Evolutionary conservation across 2,329 filamentous ascomycete species (phyloP), one percentile per base, ranked within the genome.

Genomic region (Neocucurbitaria cava): DNA sequence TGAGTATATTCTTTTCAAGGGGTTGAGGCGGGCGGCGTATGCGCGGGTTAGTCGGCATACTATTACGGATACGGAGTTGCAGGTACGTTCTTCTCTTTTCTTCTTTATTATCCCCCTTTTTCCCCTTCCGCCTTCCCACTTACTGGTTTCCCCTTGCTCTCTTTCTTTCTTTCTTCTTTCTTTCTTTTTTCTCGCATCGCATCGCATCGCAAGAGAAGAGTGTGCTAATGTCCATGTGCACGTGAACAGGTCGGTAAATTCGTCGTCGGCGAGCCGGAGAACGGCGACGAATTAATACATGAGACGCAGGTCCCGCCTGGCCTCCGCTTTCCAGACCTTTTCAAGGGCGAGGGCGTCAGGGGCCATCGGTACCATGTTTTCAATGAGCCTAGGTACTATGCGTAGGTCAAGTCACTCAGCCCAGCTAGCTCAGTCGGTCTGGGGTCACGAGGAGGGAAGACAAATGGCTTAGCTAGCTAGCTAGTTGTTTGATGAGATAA

Each of bases 1-100:
- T 80, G 94, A 99, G 80, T 99, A 99, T 77, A 97, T 99, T 62
- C 80, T 99, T 23, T 99, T 92, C 83, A 97, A 97, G 82, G 88
- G 88, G 11, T 78, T 99, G 58, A 89, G 88, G 77, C 85, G 94
- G 58, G 89, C 90, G 0, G 94, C 92, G 1, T 99, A 99, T 74
- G 95, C 95, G 3, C 83, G 95, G 49, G 89, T 99, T 47, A 94
- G 89, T 68, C 84, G 95, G 66, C 88, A 88, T 65, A 96, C 91
- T 1, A 98, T 99, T 65, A 99, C 95, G 11, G 95, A 99, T 73
- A 99, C 95, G 2, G 95, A 99, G 78, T 82, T 99, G 50, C 95
- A 99, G 82, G 90, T 87, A 79, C 69, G 80, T 69, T 26, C 44
- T n/a, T n/a, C n/a, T n/a, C n/a, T n/a, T n/a, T n/a, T n/a, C n/a